phyloP scores from a whole-genome alignment of 306 rosid species.

The peach (Prunus persica) region DNA sequence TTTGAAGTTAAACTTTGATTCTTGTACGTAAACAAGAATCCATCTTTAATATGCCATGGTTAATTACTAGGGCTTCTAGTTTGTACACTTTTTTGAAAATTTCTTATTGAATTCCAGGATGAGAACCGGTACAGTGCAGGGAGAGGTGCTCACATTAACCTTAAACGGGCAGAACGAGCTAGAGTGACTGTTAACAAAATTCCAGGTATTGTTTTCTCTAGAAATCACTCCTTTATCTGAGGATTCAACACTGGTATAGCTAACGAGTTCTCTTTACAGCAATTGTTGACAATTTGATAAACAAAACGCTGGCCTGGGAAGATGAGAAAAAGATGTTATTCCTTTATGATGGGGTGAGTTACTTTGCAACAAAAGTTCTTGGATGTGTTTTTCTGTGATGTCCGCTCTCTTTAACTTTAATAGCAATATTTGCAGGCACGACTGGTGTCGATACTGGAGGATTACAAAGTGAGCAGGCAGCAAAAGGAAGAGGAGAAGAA shows the following conservation, averaged over 20 bases:
- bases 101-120: conserved; percentile 55
- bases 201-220: conserved; percentile 62
- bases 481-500: conserved; percentile 87
- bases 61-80: not conserved
- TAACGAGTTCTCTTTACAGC: conserved; percentile 57
- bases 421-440: conserved; percentile 51
- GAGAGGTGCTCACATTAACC: conserved; percentile 88
- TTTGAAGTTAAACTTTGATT: too few relatives aligned
- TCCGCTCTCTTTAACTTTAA: conserved; percentile 14
- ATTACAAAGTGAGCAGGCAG: conserved; percentile 78
- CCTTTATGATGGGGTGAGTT: conserved; percentile 92
- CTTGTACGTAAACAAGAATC: not conserved
- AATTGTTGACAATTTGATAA: conserved; percentile 78
- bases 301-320: conserved; percentile 81
- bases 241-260: conserved; percentile 9
- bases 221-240: conserved; percentile 7
- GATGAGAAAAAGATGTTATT: conserved; percentile 61
- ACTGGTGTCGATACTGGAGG: conserved; percentile 77
- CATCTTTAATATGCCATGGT: not conserved
- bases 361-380: conserved; percentile 5
- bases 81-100: not conserved
- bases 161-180: conserved; percentile 96
- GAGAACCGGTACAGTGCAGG: conserved; percentile 83
- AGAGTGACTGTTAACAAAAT: conserved; percentile 75
- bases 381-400: conserved; percentile 3